Percentiles rank a stretch among this genome's conserved stretches.
These are phyloP conservation scores for Dactylellina drechsleri DNA, from an alignment of 2,329 filamentous ascomycete genomes.

Conservation along the genomic window DNA sequence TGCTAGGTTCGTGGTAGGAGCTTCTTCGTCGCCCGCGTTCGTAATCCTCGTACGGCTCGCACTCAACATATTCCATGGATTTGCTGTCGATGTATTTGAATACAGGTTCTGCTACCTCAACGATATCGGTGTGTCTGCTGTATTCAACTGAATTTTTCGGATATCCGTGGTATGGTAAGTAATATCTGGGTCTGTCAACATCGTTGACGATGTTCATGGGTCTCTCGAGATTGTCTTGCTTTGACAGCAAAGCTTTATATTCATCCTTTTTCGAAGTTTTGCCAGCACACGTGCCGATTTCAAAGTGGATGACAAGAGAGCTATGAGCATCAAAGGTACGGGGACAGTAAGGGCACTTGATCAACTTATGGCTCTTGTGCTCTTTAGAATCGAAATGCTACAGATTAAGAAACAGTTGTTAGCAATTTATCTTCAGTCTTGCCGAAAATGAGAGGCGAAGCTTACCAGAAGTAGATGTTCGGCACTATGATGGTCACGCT, in stretches of 20 bases:
- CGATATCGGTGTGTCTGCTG: slow-evolving; percentile 32
- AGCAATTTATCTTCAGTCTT: neutral
- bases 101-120: slow-evolving; percentile 42
- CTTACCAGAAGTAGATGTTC: slow-evolving; percentile 45
- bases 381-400: slow-evolving; percentile 49
- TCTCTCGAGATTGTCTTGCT: slow-evolving; percentile 46
- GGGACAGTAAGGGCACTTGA: slow-evolving; percentile 50
- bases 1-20: slow-evolving; percentile 19
- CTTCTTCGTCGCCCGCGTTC: slow-evolving; percentile 19
- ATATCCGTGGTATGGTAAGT: slow-evolving; percentile 50
- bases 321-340: slow-evolving; percentile 52
- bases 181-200: slow-evolving; percentile 39
- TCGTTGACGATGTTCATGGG: slow-evolving; percentile 49
- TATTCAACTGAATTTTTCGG: slow-evolving; percentile 50
- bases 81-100: slow-evolving; percentile 50
- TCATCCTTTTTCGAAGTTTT: slow-evolving; percentile 45
- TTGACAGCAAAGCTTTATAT: slow-evolving; percentile 29
- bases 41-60: slow-evolving; percentile 25
- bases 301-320: slow-evolving; percentile 50
- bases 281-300: slow-evolving; percentile 51
- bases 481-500: slow-evolving; percentile 50
- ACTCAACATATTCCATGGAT: slow-evolving; percentile 46
- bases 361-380: slow-evolving; percentile 50
- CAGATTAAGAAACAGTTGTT: neutral
- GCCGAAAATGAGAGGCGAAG: neutral